Base-by-base conservation (phyloP, 2,329 filamentous ascomycete genomes). In the Scortechinia acanthostroma region DNA sequence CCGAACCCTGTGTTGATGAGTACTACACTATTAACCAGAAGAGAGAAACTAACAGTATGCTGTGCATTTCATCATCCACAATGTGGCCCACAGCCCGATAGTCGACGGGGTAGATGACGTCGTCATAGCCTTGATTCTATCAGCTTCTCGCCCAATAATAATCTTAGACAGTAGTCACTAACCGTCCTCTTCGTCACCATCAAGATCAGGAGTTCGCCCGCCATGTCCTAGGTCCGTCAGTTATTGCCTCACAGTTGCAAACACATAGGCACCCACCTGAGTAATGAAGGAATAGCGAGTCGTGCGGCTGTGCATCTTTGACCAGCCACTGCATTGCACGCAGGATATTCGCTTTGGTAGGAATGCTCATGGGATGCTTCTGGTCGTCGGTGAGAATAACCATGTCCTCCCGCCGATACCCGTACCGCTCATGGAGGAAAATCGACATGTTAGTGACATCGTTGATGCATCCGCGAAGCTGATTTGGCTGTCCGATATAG, bases 281-380 rank as follows among this genome's bases (percentile, higher is more conserved):
- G 59, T 83, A 85, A 61, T 85, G 80, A 65, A 85, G 83, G 64
- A 85, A 84, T 20, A 85, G 66, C 4, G 80, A 84, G 55, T 85
- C 80, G 53, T 84, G 83, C 1, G 80, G 78, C 49, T 70, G 69
- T 2, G 80, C 80, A 55, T 84, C 80, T 59, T 83, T 83, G 30
- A 84, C 77, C 40, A 85, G 58, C 80, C 80, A 85, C 55, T 84
- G 80, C 80, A 85, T 85, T 4, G 80, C 80, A 33, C 80, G 68
- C 23, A 84, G 59, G 37, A 85, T 83, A 52, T 84, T 84, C 21
- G 71, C 73, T 57, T 83, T 83, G 15, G 78, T 84, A 15, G 80
- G 80, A 61, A 83, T 77, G 55, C 78, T 83, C 78, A 84, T 83
- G 5, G 78, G 77, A 51, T 83, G 82, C 56, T 83, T 77, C 63